Conservation (phyloP, 768 basidiomycete genomes). For the Hypsizygus marmoreus region DNA sequence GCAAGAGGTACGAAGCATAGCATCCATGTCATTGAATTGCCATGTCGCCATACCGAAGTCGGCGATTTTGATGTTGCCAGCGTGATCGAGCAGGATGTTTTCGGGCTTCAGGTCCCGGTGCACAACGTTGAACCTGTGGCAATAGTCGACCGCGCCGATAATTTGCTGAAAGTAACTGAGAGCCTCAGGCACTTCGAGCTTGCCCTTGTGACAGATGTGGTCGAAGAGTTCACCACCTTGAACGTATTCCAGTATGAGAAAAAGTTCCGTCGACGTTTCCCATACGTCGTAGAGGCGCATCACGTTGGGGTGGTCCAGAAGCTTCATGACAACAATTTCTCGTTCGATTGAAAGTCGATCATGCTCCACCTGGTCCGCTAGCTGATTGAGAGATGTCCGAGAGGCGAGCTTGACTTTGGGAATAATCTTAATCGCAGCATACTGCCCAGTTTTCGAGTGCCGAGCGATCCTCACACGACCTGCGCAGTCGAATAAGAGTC, state of each 20-base stretch:
- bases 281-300: slow-evolving; percentile 95
- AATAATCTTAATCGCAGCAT: slow-evolving; percentile 94
- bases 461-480: slow-evolving; percentile 90
- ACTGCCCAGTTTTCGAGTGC: slow-evolving; percentile 84
- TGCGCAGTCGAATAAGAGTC: slow-evolving; percentile 27
- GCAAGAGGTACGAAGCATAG: slow-evolving; percentile 77
- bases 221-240: slow-evolving; percentile 96
- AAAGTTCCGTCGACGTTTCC: slow-evolving; percentile 89
- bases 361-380: slow-evolving; percentile 75
- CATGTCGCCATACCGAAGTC: slow-evolving; percentile 99
- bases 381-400: slow-evolving; percentile 64
- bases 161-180: slow-evolving; percentile 92
- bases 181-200: slow-evolving; percentile 70
- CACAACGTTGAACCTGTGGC: slow-evolving; percentile 91
- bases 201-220: slow-evolving; percentile 79
- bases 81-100: slow-evolving; percentile 82
- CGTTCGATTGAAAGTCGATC: slow-evolving; percentile 81
- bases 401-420: slow-evolving; percentile 73
- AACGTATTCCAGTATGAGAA: slow-evolving; percentile 92
- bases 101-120: slow-evolving; percentile 96
- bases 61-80: slow-evolving; percentile 90
- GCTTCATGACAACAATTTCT: slow-evolving; percentile 97
- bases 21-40: slow-evolving; percentile 57
- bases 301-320: slow-evolving; percentile 93
- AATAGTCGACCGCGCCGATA: slow-evolving; percentile 88